Percentiles rank a stretch among this genome's conserved stretches.
Evolutionary conservation across 148 eudicot genomes (phyloP).

Genomic region (Suaeda aralocaspica): DNA sequence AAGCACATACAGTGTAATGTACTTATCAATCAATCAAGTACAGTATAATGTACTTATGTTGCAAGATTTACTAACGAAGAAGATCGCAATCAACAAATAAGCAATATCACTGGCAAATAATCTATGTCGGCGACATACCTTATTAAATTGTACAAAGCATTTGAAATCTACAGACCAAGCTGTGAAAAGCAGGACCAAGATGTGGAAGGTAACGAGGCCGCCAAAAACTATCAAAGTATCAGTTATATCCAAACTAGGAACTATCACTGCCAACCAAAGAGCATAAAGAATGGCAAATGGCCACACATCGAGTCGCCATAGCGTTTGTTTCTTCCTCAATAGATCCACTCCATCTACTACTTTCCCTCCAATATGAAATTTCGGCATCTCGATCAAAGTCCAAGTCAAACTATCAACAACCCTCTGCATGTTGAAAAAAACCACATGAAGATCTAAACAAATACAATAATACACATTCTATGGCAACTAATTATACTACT

Average conservation of each 20-base stretch:
- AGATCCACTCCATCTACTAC: slow-evolving; percentile 85
- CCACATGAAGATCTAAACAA: background rate
- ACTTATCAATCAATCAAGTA: too few species aligned
- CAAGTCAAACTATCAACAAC: slow-evolving; percentile 11
- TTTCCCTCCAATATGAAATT: slow-evolving; percentile 75
- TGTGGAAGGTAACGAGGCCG: slow-evolving; percentile 48
- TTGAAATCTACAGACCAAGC: slow-evolving; percentile 94
- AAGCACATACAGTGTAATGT: too few species aligned
- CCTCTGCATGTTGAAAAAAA: slow-evolving; percentile 8
- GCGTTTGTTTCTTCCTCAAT: slow-evolving; percentile 51
- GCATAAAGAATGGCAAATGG: slow-evolving; percentile 64
- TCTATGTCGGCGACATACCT: slow-evolving; percentile 39
- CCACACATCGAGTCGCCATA: slow-evolving; percentile 82
- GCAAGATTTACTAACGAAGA: too few species aligned
- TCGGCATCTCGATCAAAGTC: slow-evolving; percentile 43
- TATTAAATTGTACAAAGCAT: slow-evolving; percentile 65
- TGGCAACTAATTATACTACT: background rate
- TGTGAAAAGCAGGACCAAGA: slow-evolving; percentile 68
- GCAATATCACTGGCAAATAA: too few species aligned
- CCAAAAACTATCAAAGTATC: slow-evolving; percentile 70
- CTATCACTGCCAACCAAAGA: slow-evolving; percentile 51
- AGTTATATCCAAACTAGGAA: slow-evolving; percentile 60
- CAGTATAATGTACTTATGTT: too few species aligned
- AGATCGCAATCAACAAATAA: too few species aligned
- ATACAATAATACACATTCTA: slow-evolving; percentile 10